Base-by-base conservation (phyloP, 768 basidiomycete species). In the Russula sp. region DNA sequence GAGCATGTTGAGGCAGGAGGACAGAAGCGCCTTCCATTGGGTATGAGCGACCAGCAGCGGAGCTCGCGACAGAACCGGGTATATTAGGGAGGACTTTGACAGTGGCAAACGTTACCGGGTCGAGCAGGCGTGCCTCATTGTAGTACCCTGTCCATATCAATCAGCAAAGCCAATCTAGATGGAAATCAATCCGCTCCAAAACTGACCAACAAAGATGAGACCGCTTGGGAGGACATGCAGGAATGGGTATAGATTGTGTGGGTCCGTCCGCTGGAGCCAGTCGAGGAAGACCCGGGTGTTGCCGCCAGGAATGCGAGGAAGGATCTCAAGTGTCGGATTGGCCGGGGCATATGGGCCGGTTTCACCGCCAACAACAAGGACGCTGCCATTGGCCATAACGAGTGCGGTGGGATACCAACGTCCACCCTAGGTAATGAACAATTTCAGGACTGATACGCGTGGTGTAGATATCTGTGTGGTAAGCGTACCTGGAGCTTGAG, bases 211-310 rank as follows among this genome's bases (percentile, higher is more conserved):
- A 70, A 91, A 91, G 68, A 92, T 74, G 39, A 80, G 79, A 1
- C 82, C 82, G 48, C 84, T 85, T 0, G 90, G n/a, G n/a, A n/a
- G n/a, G n/a, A n/a, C n/a, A n/a, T n/a, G n/a, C n/a, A n/a, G n/a
- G n/a, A n/a, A n/a, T 0, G 90, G 89, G 68, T 92, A 92, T 55
- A 92, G 72, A 68, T 91, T 91, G 70, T 88, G 84, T 0, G 90
- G 90, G 69, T 91, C 86, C 5, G 90, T 91, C 32, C 88, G 79
- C 39, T 76, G 70, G 40, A 91, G 75, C 76, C 83, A 91, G 63
- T 87, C 84, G 56, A 91, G 78, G 53, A 82, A 77, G 57, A 87
- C 60, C 9, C 77, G 75, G 0, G 88, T 89, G 56, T 78, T 75
- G 18, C 86, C 89, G 1, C 89, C 89, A 0, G 71, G 70, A 9